Evolutionary conservation across 805 yeast species (phyloP).

Genomic region (Spathaspora sp.): DNA sequence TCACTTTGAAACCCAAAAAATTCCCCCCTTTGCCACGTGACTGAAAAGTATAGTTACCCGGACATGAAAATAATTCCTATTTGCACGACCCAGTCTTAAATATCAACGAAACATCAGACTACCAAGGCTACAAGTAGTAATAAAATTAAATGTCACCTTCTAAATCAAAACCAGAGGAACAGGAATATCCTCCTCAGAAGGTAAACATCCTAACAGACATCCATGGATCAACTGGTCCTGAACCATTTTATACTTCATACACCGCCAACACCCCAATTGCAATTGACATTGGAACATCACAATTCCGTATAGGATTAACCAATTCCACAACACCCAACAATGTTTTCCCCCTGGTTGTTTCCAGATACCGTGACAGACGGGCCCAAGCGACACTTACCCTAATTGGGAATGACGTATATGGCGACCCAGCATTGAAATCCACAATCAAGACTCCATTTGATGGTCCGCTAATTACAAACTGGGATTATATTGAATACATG

Average conservation of each 20-base stretch:
- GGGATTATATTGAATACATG: slow-evolving; percentile 85
- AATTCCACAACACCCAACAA: slow-evolving; percentile 48
- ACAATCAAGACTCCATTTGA: slow-evolving; percentile 81
- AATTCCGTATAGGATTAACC: slow-evolving; percentile 58
- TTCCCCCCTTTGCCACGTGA: neutral
- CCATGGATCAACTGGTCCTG: slow-evolving; percentile 26
- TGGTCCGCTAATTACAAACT: slow-evolving; percentile 80
- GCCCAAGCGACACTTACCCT: slow-evolving; percentile 57
- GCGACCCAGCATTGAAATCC: slow-evolving; percentile 67
- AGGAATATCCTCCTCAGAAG: slow-evolving; percentile 38
- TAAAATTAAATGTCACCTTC: slow-evolving; percentile 11
- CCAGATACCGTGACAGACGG: slow-evolving; percentile 79
- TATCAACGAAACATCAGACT: neutral
- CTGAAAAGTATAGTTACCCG: neutral
- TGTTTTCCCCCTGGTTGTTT: slow-evolving; percentile 62
- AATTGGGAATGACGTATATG: slow-evolving; percentile 76
- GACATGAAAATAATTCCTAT: neutral
- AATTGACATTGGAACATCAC: slow-evolving; percentile 75
- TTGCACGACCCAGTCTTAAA: neutral
- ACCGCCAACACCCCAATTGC: slow-evolving; percentile 69
- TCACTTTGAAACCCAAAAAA: neutral
- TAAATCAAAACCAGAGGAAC: slow-evolving; percentile 10
- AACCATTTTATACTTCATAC: slow-evolving; percentile 50
- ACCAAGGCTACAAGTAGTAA: neutral
- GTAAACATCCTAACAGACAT: slow-evolving; percentile 42